Conservation (phyloP, 306 rosid species). For the Fagus sylvatica region DNA sequence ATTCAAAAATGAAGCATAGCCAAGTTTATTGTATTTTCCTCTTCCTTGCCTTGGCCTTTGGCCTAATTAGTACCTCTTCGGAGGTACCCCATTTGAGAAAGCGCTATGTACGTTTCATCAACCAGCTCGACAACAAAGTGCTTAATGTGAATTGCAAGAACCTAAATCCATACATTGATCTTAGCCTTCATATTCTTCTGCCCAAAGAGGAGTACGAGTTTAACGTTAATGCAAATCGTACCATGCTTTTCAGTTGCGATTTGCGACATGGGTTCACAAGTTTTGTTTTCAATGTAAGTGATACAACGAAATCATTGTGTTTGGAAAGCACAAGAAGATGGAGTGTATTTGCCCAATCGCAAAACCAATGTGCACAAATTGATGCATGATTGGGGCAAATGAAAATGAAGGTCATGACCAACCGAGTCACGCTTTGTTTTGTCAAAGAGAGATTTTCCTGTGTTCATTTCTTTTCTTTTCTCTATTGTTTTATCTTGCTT, state of each 20-base stretch:
- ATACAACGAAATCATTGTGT: not conserved
- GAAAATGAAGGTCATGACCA: not conserved
- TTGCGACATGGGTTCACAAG: constrained; percentile 9
- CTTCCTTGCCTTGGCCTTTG: not conserved
- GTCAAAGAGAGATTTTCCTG: not conserved
- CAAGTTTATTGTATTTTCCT: too few relatives aligned
- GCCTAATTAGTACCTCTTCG: not conserved
- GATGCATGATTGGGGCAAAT: not conserved
- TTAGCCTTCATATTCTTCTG: not conserved
- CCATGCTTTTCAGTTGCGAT: not conserved
- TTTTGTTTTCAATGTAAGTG: not conserved
- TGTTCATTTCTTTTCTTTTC: not conserved
- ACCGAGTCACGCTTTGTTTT: not conserved
- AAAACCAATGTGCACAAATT: not conserved
- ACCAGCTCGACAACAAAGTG: constrained; percentile 8
- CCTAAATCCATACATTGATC: not conserved
- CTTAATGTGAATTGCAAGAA: constrained; percentile 9
- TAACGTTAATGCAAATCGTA: not conserved
- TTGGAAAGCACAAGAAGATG: not conserved
- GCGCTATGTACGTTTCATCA: not conserved
- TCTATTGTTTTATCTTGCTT: not conserved
- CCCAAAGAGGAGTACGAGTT: not conserved
- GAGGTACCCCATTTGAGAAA: not conserved
- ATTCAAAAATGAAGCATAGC: too few relatives aligned
- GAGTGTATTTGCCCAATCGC: not conserved